Evolutionary conservation across 768 basidiomycete genomes (phyloP).

Genomic region (Omphalotus guepiniiformis): DNA sequence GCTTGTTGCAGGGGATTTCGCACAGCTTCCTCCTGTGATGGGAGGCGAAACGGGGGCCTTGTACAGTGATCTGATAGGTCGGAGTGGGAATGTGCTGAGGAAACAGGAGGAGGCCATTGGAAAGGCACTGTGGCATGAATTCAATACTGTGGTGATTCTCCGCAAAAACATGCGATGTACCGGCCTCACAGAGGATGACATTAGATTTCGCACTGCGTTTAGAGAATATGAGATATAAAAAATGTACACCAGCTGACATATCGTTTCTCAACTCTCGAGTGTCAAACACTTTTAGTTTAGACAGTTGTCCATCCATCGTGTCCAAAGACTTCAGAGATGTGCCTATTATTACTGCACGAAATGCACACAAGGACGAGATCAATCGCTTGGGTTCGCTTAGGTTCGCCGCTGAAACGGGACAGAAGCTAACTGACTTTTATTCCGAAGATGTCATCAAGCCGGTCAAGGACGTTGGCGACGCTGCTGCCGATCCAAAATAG

Average conservation of each 20-base stretch:
- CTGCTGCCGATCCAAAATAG: not conserved
- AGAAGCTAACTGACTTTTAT: slow-evolving; percentile 9
- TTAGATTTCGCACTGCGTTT: slow-evolving; percentile 16
- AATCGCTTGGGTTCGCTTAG: slow-evolving; percentile 17
- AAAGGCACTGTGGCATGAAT: slow-evolving; percentile 18
- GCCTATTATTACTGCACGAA: slow-evolving; percentile 20
- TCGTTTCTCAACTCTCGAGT: slow-evolving; percentile 14
- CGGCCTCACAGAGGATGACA: slow-evolving; percentile 12
- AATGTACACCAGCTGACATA: slow-evolving; percentile 21
- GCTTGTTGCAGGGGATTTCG: slow-evolving; percentile 29
- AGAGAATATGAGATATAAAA: slow-evolving; percentile 23
- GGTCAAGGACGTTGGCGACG: not conserved
- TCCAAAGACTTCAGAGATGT: slow-evolving; percentile 17
- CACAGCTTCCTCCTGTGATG: slow-evolving; percentile 23
- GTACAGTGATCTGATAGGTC: slow-evolving; percentile 20
- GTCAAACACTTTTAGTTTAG: not conserved
- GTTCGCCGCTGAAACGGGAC: slow-evolving; percentile 21
- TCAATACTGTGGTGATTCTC: slow-evolving; percentile 17
- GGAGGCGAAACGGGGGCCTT: slow-evolving; percentile 12
- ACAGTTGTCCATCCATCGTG: slow-evolving; percentile 6
- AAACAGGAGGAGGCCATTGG: slow-evolving; percentile 11
- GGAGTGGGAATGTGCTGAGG: slow-evolving; percentile 8
- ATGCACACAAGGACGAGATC: slow-evolving; percentile 20
- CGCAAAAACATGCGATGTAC: slow-evolving; percentile 19
- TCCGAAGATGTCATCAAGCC: slow-evolving; percentile 10